These are phyloP conservation scores for Haplographium delicatum DNA, from an alignment of 495 filamentous ascomycete genomes.

Conservation along the genomic window DNA sequence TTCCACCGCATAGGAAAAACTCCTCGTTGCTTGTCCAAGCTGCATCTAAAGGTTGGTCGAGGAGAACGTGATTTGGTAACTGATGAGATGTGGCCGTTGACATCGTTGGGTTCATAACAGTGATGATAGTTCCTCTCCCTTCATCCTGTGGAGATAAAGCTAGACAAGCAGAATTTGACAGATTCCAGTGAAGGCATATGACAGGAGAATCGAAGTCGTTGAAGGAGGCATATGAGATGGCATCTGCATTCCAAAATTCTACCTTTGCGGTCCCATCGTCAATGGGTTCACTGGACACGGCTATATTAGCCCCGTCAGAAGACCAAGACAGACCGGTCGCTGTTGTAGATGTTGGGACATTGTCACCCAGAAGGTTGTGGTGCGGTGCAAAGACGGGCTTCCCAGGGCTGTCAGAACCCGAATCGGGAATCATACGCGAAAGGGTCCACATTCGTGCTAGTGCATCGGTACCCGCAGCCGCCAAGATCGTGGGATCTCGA, in stretches of 20 bases:
- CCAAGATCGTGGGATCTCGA: conserved; percentile 65
- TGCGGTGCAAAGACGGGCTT: conserved; percentile 18
- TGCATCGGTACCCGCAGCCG: conserved; percentile 66
- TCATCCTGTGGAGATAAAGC: conserved; percentile 45
- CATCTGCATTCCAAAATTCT: conserved; percentile 61
- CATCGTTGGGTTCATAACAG: conserved; percentile 40
- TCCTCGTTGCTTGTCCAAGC: conserved; percentile 54
- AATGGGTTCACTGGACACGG: conserved; percentile 57
- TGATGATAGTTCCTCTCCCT: conserved; percentile 41
- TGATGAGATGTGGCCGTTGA: conserved; percentile 35
- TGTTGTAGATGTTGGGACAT: conserved; percentile 35
- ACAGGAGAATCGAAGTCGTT: conserved; percentile 46
- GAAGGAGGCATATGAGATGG: conserved; percentile 40
- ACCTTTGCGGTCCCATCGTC: conserved; percentile 55
- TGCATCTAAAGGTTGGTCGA: conserved; percentile 46
- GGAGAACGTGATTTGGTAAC: conserved; percentile 38
- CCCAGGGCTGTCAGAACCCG: conserved; percentile 24
- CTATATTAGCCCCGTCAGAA: conserved; percentile 57
- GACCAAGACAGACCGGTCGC: conserved; percentile 70
- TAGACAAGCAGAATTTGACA: conserved; percentile 45
- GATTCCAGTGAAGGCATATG: conserved; percentile 58
- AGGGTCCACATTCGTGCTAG: conserved; percentile 78
- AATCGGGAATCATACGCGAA: conserved; percentile 42
- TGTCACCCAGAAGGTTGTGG: conserved; percentile 36
- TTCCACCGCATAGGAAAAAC: conserved; percentile 55